Evolutionary conservation across 768 basidiomycete species (phyloP).

Genomic region (Hortiboletus campestris): DNA sequence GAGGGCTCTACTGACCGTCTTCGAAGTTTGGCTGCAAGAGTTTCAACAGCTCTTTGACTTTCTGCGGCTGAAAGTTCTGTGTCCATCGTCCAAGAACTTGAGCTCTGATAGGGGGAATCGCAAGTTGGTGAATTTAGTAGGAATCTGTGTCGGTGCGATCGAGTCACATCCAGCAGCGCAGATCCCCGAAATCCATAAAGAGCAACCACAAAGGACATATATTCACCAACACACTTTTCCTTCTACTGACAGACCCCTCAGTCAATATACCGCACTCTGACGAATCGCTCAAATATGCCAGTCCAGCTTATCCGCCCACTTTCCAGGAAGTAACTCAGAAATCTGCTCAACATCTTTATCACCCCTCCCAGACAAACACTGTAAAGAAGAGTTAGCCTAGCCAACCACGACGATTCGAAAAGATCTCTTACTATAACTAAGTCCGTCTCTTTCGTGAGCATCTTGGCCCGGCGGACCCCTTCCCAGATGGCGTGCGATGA

Average conservation of each 20-base stretch:
- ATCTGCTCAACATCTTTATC: slow-evolving; percentile 99
- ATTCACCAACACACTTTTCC: neutral
- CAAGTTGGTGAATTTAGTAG: neutral
- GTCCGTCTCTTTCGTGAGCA: slow-evolving; percentile 78
- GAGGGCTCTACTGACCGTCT: slow-evolving; percentile 55
- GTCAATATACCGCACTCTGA: neutral
- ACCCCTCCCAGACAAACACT: slow-evolving; percentile 94
- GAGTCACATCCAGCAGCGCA: slow-evolving; percentile 13
- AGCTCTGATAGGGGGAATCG: neutral
- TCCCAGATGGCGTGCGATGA: slow-evolving; percentile 97
- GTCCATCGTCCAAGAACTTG: slow-evolving; percentile 36
- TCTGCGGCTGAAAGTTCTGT: slow-evolving; percentile 38
- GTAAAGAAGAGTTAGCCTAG: slow-evolving; percentile 1
- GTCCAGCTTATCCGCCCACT: slow-evolving; percentile 92
- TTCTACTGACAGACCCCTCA: neutral
- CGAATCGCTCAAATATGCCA: slow-evolving; percentile 67
- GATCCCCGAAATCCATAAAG: slow-evolving; percentile 16
- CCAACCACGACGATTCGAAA: slow-evolving; percentile 1
- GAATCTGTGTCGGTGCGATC: neutral
- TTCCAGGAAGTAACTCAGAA: slow-evolving; percentile 83
- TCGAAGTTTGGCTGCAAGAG: slow-evolving; percentile 64
- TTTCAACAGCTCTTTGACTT: slow-evolving; percentile 62
- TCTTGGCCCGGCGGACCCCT: slow-evolving; percentile 80
- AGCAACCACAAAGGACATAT: neutral
- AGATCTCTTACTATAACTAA: slow-evolving; percentile 82